Evolutionary conservation across 2,329 filamentous ascomycete species (phyloP).

Genomic region (Venturia oleaginea): DNA sequence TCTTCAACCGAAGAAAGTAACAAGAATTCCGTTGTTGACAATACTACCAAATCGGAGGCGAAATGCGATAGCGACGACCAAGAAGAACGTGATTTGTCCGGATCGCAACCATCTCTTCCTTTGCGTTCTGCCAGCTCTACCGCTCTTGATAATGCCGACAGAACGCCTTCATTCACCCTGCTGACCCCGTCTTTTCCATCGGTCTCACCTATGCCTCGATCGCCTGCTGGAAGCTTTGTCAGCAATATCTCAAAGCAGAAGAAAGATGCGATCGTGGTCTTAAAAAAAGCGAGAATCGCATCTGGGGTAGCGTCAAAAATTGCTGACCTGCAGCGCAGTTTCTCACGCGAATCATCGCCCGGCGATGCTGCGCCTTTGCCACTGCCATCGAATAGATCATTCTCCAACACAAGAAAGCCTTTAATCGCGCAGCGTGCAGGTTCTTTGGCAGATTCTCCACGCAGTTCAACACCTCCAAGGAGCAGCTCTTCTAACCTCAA

Average conservation of each 20-base stretch:
- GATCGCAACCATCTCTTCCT: neutral
- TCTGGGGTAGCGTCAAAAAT: slow-evolving; percentile 10
- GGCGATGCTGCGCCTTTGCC: neutral
- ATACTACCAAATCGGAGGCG: neutral
- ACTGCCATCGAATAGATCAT: slow-evolving; percentile 2
- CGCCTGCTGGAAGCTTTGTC: neutral
- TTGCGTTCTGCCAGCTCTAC: neutral
- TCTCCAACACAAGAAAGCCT: neutral
- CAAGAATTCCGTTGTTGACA: neutral
- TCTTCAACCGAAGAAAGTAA: neutral
- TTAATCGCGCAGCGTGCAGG: slow-evolving; percentile 6
- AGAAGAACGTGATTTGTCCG: neutral
- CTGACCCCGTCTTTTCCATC: neutral
- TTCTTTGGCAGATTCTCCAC: neutral
- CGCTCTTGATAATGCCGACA: neutral
- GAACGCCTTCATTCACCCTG: neutral
- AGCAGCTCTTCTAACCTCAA: slow-evolving; percentile 2
- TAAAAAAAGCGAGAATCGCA: neutral
- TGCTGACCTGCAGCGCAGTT: slow-evolving; percentile 12
- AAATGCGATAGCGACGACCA: neutral
- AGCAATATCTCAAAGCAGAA: neutral
- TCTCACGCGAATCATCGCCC: slow-evolving; percentile 1
- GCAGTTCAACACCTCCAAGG: neutral
- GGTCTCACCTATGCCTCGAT: neutral
- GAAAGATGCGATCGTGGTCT: slow-evolving; percentile 1